Conservation (phyloP, 345 rosid genomes). For the Pseudoturritis turrita region DNA sequence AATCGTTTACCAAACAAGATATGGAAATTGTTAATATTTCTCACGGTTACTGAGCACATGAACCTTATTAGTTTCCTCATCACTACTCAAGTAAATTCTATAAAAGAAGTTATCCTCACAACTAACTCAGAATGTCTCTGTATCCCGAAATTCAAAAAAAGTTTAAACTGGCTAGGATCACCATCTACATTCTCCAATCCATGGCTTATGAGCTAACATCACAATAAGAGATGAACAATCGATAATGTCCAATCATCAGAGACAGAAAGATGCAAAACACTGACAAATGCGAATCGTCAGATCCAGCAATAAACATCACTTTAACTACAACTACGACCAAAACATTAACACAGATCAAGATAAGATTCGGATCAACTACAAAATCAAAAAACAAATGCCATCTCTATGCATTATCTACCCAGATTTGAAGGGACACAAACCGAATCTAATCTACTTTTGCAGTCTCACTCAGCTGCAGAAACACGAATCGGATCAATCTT, state of each 20-base stretch:
- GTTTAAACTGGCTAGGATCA: background rate
- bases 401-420: background rate
- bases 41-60: background rate
- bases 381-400: background rate
- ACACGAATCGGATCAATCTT: slow-evolving; percentile 9
- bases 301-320: slow-evolving; percentile 12
- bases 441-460: background rate
- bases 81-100: background rate
- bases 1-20: background rate
- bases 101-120: background rate
- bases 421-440: slow-evolving; percentile 1
- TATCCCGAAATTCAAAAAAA: too few species aligned
- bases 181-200: background rate
- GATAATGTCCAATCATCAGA: background rate
- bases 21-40: background rate
- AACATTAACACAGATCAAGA: background rate
- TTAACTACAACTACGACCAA: background rate
- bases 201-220: background rate
- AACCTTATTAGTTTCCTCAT: background rate
- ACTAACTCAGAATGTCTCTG: too few species aligned
- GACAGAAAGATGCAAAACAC: background rate
- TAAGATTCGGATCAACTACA: background rate
- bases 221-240: background rate
- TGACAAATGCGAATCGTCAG: slow-evolving; percentile 5
- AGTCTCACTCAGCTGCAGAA: slow-evolving; percentile 7